Conservation (phyloP, 129 eudicot genomes). For the Saposhnikovia divaricata region DNA sequence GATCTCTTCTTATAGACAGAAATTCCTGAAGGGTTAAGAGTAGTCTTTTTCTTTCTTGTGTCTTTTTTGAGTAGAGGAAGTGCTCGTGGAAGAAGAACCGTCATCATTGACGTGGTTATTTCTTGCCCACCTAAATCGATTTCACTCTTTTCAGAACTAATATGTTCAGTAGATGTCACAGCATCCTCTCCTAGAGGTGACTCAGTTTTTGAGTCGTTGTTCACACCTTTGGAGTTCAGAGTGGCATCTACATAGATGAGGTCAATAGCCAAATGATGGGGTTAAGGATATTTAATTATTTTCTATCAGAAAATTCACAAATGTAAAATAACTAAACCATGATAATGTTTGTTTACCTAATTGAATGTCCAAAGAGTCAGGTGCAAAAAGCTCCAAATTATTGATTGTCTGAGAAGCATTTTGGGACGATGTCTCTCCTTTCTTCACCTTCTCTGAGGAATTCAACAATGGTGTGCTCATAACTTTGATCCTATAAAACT, state of each 20-base stretch:
- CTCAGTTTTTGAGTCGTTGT: constrained; percentile 35
- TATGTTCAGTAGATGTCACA: constrained; percentile 23
- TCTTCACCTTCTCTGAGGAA: constrained; percentile 22
- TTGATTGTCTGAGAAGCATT: constrained; percentile 28
- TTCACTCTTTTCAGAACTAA: constrained; percentile 46
- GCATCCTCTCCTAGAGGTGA: constrained; percentile 45
- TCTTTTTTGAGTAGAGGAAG: constrained; percentile 74
- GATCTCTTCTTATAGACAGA: constrained; percentile 14
- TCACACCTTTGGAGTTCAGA: constrained; percentile 20
- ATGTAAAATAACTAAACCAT: background rate
- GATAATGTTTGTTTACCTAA: constrained; percentile 37
- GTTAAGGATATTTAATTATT: background rate
- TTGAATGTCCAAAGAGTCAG: constrained; percentile 57
- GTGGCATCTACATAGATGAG: constrained; percentile 29
- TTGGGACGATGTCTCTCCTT: constrained; percentile 21
- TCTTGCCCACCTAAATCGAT: constrained; percentile 61
- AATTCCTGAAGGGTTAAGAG: constrained; percentile 19
- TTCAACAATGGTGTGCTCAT: constrained; percentile 18
- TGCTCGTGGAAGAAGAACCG: constrained; percentile 79
- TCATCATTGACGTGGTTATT: constrained; percentile 76
- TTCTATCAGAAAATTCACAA: constrained; percentile 2
- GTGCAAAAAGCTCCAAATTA: constrained; percentile 40
- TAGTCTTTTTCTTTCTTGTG: constrained; percentile 64
- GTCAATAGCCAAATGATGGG: constrained; percentile 7
- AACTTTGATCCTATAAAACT: constrained; percentile 36